Evolutionary conservation across 768 basidiomycete species (phyloP).

Genomic region (Suillus ampliporus): DNA sequence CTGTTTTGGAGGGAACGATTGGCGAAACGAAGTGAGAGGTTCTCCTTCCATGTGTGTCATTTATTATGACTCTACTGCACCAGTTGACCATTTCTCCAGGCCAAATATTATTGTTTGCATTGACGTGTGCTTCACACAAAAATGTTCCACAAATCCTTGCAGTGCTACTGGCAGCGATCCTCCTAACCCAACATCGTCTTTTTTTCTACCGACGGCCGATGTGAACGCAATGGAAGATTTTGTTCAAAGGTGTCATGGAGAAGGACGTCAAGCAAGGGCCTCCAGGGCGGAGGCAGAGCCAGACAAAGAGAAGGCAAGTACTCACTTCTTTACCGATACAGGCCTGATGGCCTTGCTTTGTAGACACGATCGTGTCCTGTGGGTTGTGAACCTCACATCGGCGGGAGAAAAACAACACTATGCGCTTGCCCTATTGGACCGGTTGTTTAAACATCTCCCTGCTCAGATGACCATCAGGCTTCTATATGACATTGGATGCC

Average conservation of each 20-base stretch:
- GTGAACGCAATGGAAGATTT: conserved; percentile 11
- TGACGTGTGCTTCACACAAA: conserved; percentile 43
- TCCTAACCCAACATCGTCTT: not conserved
- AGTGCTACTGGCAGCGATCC: conserved; percentile 10
- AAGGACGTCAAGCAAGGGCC: not conserved
- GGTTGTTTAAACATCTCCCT: conserved; percentile 26
- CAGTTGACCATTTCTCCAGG: conserved; percentile 14
- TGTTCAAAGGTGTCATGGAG: not conserved
- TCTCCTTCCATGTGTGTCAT: not conserved
- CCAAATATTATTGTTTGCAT: conserved; percentile 36
- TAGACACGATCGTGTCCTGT: conserved; percentile 26
- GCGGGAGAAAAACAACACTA: conserved; percentile 31
- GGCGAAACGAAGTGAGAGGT: not conserved
- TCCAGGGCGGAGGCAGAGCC: not conserved
- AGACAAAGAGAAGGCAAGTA: conserved; percentile 24
- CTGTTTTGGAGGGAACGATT: conserved; percentile 28
- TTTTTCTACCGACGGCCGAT: not conserved
- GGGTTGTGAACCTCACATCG: conserved; percentile 22
- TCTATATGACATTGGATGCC: conserved; percentile 34
- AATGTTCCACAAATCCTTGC: conserved; percentile 21
- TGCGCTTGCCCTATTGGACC: conserved; percentile 23
- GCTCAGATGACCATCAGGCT: conserved; percentile 16
- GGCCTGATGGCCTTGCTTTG: conserved; percentile 32
- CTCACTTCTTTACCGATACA: conserved; percentile 21
- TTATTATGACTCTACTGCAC: conserved; percentile 1